Conservation (phyloP, 2,329 filamentous ascomycete species). For the Fusarium sp. region DNA sequence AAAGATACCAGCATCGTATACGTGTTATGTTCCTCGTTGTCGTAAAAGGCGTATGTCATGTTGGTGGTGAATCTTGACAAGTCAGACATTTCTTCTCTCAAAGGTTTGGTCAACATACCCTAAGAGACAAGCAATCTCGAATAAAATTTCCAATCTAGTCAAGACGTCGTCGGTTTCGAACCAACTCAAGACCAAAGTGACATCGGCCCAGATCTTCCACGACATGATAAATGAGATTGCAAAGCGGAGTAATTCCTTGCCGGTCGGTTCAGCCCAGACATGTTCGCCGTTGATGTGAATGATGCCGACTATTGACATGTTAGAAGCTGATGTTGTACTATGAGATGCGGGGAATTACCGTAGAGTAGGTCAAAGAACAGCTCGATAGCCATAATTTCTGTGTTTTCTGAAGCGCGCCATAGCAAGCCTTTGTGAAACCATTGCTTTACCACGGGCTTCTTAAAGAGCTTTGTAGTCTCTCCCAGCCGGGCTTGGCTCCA, state of each 20-base stretch:
- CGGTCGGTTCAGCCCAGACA: conserved; percentile 67
- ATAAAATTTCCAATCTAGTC: conserved; percentile 68
- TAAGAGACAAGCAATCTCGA: conserved; percentile 70
- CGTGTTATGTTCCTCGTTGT: conserved; percentile 57
- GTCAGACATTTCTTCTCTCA: background rate
- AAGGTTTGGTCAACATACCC: conserved; percentile 51
- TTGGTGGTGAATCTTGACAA: conserved; percentile 67
- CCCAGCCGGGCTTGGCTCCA: conserved; percentile 47
- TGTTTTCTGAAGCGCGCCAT: conserved; percentile 68
- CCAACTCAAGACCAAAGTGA: conserved; percentile 68
- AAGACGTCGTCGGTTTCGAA: conserved; percentile 73
- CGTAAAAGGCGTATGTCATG: conserved; percentile 67
- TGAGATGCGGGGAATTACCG: conserved; percentile 41
- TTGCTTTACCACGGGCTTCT: conserved; percentile 70
- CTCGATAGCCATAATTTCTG: conserved; percentile 73
- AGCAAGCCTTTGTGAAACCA: conserved; percentile 75
- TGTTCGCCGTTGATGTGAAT: conserved; percentile 73
- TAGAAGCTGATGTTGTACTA: background rate
- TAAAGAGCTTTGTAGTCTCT: conserved; percentile 66
- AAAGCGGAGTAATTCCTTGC: conserved; percentile 68
- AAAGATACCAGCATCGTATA: conserved; percentile 70
- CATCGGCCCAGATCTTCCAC: conserved; percentile 74
- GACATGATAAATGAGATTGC: conserved; percentile 71
- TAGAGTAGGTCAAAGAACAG: conserved; percentile 74
- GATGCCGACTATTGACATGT: conserved; percentile 62